A percentile compares a stretch with the other conserved stretches of the same genome.
These are phyloP conservation scores for Heimioporus sp. DNA, from an alignment of 768 basidiomycete species.

Conservation along the genomic window DNA sequence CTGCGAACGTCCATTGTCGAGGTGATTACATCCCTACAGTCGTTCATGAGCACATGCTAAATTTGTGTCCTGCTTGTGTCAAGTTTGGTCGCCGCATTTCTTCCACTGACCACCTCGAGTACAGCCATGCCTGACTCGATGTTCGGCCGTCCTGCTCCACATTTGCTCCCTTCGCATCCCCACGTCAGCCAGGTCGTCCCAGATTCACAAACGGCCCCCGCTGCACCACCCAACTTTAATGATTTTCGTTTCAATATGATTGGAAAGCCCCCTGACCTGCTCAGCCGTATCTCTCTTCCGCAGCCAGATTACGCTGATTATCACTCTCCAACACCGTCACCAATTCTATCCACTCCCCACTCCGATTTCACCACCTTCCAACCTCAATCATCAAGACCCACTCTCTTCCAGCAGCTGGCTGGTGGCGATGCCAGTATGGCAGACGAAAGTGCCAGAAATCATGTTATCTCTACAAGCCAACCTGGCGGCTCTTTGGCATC, in stretches of 20 bases:
- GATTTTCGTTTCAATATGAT: slow-evolving; percentile 51
- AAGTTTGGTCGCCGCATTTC: slow-evolving; percentile 8
- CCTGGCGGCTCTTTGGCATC: slow-evolving; percentile 18
- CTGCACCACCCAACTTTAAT: slow-evolving; percentile 29
- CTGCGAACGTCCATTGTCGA: neutral
- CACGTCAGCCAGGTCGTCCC: neutral
- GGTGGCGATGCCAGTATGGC: neutral
- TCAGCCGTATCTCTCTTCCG: slow-evolving; percentile 47
- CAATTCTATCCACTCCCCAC: slow-evolving; percentile 6
- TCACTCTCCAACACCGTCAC: slow-evolving; percentile 27
- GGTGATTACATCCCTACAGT: slow-evolving; percentile 9
- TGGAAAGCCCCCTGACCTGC: slow-evolving; percentile 50
- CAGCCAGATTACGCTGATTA: slow-evolving; percentile 25
- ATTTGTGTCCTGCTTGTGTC: slow-evolving; percentile 10
- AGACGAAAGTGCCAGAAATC: neutral
- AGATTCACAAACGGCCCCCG: slow-evolving; percentile 8
- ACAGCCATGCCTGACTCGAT: slow-evolving; percentile 26
- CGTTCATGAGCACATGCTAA: slow-evolving; percentile 12
- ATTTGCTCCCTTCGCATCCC: slow-evolving; percentile 20
- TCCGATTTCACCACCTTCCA: slow-evolving; percentile 1
- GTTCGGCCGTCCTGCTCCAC: slow-evolving; percentile 27
- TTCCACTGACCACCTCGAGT: slow-evolving; percentile 8
- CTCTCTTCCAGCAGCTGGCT: slow-evolving; percentile 22
- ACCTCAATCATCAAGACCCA: slow-evolving; percentile 15
- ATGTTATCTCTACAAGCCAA: slow-evolving; percentile 4